Conservation (phyloP, 495 filamentous ascomycete genomes). For the Thermothielavioides terrestris region DNA sequence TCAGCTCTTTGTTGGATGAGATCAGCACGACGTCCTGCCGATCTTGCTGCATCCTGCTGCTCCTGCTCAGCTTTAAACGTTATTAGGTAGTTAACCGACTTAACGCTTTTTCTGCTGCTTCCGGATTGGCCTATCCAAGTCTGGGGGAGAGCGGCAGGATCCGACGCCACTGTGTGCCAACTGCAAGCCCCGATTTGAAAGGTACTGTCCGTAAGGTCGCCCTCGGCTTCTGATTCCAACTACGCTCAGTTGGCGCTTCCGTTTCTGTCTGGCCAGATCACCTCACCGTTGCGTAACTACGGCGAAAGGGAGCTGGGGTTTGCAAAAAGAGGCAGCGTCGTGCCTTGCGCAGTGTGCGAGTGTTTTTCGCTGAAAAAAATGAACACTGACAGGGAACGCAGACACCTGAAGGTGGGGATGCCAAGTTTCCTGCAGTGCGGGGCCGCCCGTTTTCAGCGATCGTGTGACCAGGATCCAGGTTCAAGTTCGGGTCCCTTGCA, state of each 20-base stretch:
- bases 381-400: not conserved
- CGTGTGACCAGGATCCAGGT: conserved; percentile 8
- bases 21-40: conserved; percentile 7
- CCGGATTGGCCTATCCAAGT: conserved; percentile 8
- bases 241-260: too few species aligned
- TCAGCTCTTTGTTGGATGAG: conserved; percentile 12
- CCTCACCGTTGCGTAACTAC: not conserved
- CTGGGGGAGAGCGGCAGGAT: conserved; percentile 11
- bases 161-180: conserved; percentile 6
- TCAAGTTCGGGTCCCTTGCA: not conserved
- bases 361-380: conserved; percentile 3
- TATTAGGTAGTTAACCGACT: too few species aligned
- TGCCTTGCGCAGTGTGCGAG: not conserved
- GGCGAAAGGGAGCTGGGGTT: not conserved
- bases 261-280: not conserved
- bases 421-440: not conserved
- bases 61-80: not conserved
- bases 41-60: conserved; percentile 6
- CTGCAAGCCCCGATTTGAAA: not conserved
- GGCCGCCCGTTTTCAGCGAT: conserved; percentile 1
- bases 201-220: too few species aligned
- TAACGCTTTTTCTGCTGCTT: not conserved
- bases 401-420: conserved; percentile 1
- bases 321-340: not conserved
- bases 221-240: too few species aligned